Conservation (phyloP, 352 stramenopile genomes). For the Pythium scleroteichum region DNA sequence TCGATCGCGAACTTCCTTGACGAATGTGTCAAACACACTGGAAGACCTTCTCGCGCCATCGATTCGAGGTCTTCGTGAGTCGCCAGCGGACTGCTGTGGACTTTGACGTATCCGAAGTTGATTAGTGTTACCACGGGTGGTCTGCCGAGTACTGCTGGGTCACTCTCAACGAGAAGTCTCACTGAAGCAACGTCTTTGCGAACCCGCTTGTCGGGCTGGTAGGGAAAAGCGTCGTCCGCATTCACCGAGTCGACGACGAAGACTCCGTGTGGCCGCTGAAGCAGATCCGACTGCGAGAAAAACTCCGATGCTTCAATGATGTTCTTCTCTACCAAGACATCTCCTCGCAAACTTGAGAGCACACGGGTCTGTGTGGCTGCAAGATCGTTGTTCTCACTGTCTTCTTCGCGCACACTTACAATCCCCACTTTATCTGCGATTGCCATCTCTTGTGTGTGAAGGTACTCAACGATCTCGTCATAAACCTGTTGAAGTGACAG, state of each 20-base stretch:
- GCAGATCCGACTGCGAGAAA: background rate
- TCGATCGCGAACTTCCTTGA: background rate
- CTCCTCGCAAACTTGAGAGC: too few relatives aligned
- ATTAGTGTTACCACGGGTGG: background rate
- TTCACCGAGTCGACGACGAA: background rate
- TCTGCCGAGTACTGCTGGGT: too few relatives aligned
- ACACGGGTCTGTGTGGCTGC: too few relatives aligned
- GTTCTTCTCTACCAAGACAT: too few relatives aligned
- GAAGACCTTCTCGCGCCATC: background rate
- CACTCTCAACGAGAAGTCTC: too few relatives aligned
- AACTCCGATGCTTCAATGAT: too few relatives aligned
- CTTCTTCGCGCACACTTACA: background rate
- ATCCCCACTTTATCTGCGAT: background rate
- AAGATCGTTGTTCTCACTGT: too few relatives aligned
- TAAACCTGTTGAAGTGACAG: background rate
- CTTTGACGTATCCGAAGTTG: background rate
- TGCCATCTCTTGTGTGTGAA: background rate
- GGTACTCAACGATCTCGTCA: background rate
- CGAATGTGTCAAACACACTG: background rate
- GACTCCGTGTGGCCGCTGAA: background rate
- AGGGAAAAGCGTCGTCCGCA: background rate
- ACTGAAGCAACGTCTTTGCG: background rate
- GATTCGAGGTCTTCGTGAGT: background rate
- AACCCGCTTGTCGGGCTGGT: constrained; percentile 1
- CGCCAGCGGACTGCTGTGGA: background rate